These are phyloP conservation scores for Geotrichum australiense DNA, from an alignment of 1,139 yeast genomes.

Conservation along the genomic window DNA sequence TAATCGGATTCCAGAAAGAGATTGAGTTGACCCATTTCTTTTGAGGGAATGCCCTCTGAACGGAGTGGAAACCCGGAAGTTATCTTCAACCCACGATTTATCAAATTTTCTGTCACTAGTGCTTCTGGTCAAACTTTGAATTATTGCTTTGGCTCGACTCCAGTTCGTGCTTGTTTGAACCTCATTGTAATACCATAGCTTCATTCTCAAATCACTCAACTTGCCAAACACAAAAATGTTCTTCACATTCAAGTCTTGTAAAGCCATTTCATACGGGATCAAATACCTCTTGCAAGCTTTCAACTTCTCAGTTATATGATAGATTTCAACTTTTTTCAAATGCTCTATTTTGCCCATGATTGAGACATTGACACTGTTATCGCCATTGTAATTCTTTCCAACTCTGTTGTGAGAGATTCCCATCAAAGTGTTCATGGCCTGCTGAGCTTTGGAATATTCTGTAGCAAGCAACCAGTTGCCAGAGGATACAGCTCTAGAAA, in stretches of 20 bases:
- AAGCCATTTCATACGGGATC: slow-evolving; percentile 22
- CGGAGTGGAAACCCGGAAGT: background rate
- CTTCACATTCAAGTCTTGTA: slow-evolving; percentile 17
- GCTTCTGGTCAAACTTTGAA: slow-evolving; percentile 19
- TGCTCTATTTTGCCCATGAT: slow-evolving; percentile 21
- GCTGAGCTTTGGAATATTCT: slow-evolving; percentile 24
- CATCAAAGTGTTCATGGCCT: slow-evolving; percentile 21
- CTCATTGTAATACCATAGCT: slow-evolving; percentile 34
- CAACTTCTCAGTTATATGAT: slow-evolving; percentile 19
- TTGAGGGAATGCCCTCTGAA: slow-evolving; percentile 11
- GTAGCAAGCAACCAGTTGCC: slow-evolving; percentile 25
- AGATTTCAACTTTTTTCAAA: slow-evolving; percentile 21
- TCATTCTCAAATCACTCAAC: slow-evolving; percentile 22
- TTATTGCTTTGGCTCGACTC: slow-evolving; percentile 30
- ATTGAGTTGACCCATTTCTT: slow-evolving; percentile 13
- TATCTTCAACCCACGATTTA: slow-evolving; percentile 2
- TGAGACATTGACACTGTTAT: slow-evolving; percentile 22
- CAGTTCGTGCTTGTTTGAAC: slow-evolving; percentile 29
- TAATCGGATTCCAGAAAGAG: slow-evolving; percentile 17
- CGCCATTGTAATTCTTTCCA: background rate
- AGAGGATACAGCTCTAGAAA: slow-evolving; percentile 22
- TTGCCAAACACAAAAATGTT: background rate
- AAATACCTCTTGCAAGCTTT: slow-evolving; percentile 22
- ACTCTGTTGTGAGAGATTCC: slow-evolving; percentile 18
- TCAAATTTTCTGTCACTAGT: slow-evolving; percentile 4